Conservation (phyloP, 2,329 filamentous ascomycete species). For the Xylaria arbuscula region DNA sequence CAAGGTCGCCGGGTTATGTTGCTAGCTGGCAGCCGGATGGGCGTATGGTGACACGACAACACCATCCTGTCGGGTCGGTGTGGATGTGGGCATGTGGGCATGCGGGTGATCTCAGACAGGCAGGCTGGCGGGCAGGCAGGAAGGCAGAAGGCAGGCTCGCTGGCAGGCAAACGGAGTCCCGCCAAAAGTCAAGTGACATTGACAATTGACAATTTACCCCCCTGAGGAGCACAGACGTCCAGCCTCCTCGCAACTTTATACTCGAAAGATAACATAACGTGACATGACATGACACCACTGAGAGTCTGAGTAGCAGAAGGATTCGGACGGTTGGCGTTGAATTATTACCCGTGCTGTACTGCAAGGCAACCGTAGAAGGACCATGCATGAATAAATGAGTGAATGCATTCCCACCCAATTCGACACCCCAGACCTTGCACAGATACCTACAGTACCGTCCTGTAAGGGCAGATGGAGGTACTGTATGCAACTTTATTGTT, state of each 20-base stretch:
- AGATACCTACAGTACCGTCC: neutral
- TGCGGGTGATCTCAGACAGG: slow-evolving; percentile 26
- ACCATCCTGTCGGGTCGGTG: slow-evolving; percentile 38
- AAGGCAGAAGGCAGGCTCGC: neutral
- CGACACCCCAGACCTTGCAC: neutral
- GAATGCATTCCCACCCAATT: slow-evolving; percentile 28
- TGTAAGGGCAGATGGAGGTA: neutral
- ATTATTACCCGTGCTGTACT: slow-evolving; percentile 24
- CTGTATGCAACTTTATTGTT: neutral
- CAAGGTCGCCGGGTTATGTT: slow-evolving; percentile 19
- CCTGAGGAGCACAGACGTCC: neutral
- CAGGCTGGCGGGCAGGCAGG: neutral
- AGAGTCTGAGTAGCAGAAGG: neutral
- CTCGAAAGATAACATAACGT: slow-evolving; percentile 3
- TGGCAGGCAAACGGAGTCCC: slow-evolving; percentile 1
- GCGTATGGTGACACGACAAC: slow-evolving; percentile 43
- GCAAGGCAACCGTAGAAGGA: slow-evolving; percentile 32
- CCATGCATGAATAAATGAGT: slow-evolving; percentile 23
- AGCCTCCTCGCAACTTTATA: slow-evolving; percentile 15
- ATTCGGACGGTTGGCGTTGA: slow-evolving; percentile 16
- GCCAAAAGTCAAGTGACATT: slow-evolving; percentile 19
- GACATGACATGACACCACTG: slow-evolving; percentile 3
- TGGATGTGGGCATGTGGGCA: slow-evolving; percentile 13
- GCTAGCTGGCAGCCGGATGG: slow-evolving; percentile 35
- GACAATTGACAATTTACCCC: neutral